A percentile compares a stretch with the other conserved stretches of the same genome.
These are phyloP conservation scores for Tetrastigma voinierianum DNA, from an alignment of 164 flowering plant species.

Conservation along the genomic window DNA sequence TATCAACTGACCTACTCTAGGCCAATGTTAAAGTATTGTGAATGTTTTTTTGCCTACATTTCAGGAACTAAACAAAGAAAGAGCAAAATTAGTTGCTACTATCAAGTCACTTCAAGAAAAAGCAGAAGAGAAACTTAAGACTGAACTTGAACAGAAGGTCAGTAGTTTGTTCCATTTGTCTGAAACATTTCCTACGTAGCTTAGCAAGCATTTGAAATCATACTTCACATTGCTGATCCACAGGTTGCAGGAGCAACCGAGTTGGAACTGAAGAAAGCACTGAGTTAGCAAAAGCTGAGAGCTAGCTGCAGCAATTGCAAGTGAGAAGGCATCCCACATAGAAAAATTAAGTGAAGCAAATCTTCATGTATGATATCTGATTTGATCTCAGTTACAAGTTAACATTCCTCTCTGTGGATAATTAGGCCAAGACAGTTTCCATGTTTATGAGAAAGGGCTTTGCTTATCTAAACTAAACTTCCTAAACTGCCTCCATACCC, in stretches of 20 bases:
- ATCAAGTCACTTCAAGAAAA: conserved; percentile 75
- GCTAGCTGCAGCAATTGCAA: conserved; percentile 75
- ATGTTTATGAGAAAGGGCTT: no score
- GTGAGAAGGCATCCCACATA: conserved; percentile 89
- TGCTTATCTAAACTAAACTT: no score
- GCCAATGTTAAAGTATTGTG: no score
- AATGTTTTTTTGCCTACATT: background rate
- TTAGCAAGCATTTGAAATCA: background rate
- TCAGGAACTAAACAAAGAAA: conserved; percentile 87
- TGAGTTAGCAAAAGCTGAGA: conserved; percentile 83
- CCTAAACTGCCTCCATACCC: no score
- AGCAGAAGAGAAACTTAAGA: conserved; percentile 70
- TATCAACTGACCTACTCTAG: no score
- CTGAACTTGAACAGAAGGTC: conserved; percentile 85
- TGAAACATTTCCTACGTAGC: background rate
- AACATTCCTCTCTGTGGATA: no score
- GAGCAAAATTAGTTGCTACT: conserved; percentile 66
- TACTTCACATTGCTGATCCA: conserved; percentile 5
- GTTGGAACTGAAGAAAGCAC: conserved; percentile 49
- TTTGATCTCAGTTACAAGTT: background rate
- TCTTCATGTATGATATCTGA: conserved; percentile 61
- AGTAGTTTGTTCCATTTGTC: background rate
- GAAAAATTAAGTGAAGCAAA: conserved; percentile 93
- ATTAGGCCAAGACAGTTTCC: no score
- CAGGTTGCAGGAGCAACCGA: conserved; percentile 73